These are phyloP conservation scores for Hypoxylon cercidicola DNA, from an alignment of 495 filamentous ascomycete genomes.

Conservation along the genomic window DNA sequence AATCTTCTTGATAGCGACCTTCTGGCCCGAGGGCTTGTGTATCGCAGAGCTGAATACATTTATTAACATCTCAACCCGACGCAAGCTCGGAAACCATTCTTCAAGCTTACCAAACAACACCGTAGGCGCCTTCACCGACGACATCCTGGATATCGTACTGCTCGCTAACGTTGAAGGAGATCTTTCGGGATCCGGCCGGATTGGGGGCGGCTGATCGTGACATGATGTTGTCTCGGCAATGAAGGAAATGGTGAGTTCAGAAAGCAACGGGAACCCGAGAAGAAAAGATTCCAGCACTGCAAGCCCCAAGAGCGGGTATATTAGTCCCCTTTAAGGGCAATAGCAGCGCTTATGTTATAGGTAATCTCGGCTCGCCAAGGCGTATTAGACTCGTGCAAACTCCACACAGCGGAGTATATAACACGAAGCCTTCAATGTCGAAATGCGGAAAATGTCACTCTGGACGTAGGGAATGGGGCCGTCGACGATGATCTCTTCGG, in stretches of 20 bases:
- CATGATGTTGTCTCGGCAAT: slow-evolving; percentile 39
- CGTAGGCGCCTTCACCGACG: slow-evolving; percentile 98
- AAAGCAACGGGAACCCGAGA: slow-evolving; percentile 8
- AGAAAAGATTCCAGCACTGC: slow-evolving; percentile 21
- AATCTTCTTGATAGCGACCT: slow-evolving; percentile 99
- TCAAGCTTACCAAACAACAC: slow-evolving; percentile 90
- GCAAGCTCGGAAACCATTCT: no score
- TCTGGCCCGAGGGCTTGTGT: slow-evolving; percentile 98
- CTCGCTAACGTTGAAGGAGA: slow-evolving; percentile 99
- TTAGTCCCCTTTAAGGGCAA: slow-evolving; percentile 22
- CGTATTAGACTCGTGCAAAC: slow-evolving; percentile 25
- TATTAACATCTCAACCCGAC: slow-evolving; percentile 25
- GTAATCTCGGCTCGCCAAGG: slow-evolving; percentile 38
- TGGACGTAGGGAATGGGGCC: neutral
- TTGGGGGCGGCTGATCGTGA: slow-evolving; percentile 56
- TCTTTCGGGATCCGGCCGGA: slow-evolving; percentile 82
- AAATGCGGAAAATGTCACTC: slow-evolving; percentile 11
- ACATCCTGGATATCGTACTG: slow-evolving; percentile 99
- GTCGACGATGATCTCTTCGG: neutral
- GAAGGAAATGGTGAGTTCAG: slow-evolving; percentile 6
- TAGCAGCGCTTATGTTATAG: slow-evolving; percentile 41
- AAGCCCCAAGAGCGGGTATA: slow-evolving; percentile 29
- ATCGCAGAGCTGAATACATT: slow-evolving; percentile 80
- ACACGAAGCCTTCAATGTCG: slow-evolving; percentile 26
- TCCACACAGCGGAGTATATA: slow-evolving; percentile 33